Conservation (phyloP, 2,329 filamentous ascomycete species). For the Phialophora macrospora region DNA sequence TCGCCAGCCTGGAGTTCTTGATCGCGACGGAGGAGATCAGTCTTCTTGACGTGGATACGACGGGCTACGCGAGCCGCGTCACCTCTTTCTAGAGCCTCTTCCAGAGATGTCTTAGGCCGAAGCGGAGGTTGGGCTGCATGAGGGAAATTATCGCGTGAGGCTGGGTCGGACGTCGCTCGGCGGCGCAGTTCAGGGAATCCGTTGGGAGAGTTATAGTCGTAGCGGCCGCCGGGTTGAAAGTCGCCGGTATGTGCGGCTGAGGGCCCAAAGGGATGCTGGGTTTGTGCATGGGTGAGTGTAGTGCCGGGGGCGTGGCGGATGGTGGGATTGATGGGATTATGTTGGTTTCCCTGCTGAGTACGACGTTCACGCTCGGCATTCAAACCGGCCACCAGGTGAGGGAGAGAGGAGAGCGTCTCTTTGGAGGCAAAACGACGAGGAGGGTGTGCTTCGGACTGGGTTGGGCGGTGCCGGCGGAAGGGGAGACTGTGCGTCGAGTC, state of each 20-base stretch:
- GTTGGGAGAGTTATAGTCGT: constrained; percentile 13
- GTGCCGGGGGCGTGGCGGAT: not conserved
- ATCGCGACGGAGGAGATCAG: constrained; percentile 24
- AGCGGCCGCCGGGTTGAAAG: constrained; percentile 26
- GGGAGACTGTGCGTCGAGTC: constrained; percentile 14
- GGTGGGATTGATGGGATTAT: constrained; percentile 5
- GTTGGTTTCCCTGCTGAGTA: constrained; percentile 3
- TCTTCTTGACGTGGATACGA: constrained; percentile 29
- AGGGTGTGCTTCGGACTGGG: constrained; percentile 29
- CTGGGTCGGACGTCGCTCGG: constrained; percentile 24
- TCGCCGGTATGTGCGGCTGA: constrained; percentile 16
- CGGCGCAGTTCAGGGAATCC: constrained; percentile 19
- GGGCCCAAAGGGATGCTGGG: constrained; percentile 25
- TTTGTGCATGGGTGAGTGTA: constrained; percentile 4
- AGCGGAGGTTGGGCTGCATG: constrained; percentile 18
- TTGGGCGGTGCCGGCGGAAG: constrained; percentile 27
- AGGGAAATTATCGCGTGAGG: constrained; percentile 10
- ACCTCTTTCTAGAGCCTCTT: constrained; percentile 29
- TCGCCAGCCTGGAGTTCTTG: constrained; percentile 32
- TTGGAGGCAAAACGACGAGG: constrained; percentile 20
- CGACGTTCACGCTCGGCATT: constrained; percentile 32
- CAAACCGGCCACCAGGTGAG: constrained; percentile 32
- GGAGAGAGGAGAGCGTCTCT: constrained; percentile 24
- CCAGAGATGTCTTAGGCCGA: constrained; percentile 29
- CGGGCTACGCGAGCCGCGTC: constrained; percentile 29